phyloP scores from a whole-genome alignment of 2,329 filamentous ascomycete species.

The Sporothrix curviconia region DNA sequence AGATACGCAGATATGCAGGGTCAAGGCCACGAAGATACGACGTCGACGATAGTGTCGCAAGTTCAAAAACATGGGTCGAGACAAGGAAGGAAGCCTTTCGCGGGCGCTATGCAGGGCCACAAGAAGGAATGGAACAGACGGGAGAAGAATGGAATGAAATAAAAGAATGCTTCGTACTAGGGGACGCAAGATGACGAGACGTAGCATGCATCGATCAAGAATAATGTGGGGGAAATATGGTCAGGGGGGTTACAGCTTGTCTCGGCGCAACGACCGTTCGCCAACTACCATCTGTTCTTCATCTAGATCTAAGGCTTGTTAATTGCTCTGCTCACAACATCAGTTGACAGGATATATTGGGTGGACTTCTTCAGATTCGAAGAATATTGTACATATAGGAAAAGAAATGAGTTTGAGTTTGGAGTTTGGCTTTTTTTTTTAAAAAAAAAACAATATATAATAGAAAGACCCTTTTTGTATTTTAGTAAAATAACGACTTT shows the following conservation, averaged over 20 bases:
- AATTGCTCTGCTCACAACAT: too few relatives aligned
- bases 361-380: too few relatives aligned
- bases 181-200: background rate
- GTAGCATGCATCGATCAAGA: background rate
- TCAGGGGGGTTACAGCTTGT: background rate
- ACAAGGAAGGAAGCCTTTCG: constrained; percentile 5
- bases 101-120: constrained; percentile 4
- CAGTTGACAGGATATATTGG: too few relatives aligned
- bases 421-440: background rate
- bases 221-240: background rate
- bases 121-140: background rate
- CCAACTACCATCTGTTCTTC: background rate
- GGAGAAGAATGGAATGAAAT: constrained; percentile 4
- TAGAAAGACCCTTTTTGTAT: too few relatives aligned
- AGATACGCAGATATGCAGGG: too few relatives aligned
- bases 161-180: background rate
- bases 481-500: background rate
- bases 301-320: background rate
- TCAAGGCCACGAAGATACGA: too few relatives aligned
- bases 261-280: background rate
- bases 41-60: too few relatives aligned
- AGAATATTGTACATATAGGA: too few relatives aligned
- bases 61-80: background rate
- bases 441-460: background rate
- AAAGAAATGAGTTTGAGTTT: background rate